Evolutionary conservation across 495 filamentous ascomycete genomes (phyloP), one percentile per base, ranked within the genome.

Genomic region (Neurospora sublineolata): DNA sequence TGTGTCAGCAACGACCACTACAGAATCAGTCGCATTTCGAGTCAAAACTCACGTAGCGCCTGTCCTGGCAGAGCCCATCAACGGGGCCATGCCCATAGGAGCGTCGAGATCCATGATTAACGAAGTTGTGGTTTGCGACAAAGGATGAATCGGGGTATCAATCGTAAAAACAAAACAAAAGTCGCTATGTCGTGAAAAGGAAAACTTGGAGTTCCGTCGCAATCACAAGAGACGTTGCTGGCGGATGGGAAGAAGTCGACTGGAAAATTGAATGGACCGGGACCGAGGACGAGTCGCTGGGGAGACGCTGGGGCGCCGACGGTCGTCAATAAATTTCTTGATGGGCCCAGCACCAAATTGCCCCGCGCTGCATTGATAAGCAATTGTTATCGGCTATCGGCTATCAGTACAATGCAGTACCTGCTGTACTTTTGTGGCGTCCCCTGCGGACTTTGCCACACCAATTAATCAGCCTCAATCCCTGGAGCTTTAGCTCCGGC

Each of bases 91-190:
- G 72, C 85, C 82, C 58, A 91, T 83, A 38, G 87, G 85, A 12
- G 80, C 82, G 84, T 92, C 91, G 72, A 92, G 74, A 81, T 92
- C 90, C 91, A 93, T 92, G 79, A 33, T 73, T n/a, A 67, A 39
- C 1, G 27, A 38, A 40, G 37, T 16, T 38, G 58, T 67, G 9
- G 40, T 52, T 44, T 67, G 33, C 23, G 58, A 37, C 38, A 4
- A 18, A 33, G 7, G 23, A 40, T 69, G 20, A 33, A 69, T 20
- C 18, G 14, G 38, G 67, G 67, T 36, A 40, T 36, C 16, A 14
- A 41, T 11, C 3, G n/a, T 67, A 33, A 64, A 2, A 64, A 18
- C 52, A 64, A 64, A 46, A 64, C 20, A 12, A 37, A 58, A 9
- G 72, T 44, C 20, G 46, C 38, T 67, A 38, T 72, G 30, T 42